phyloP scores from a whole-genome alignment of 352 stramenopile species.

The Phytophthora chlamydospora region DNA sequence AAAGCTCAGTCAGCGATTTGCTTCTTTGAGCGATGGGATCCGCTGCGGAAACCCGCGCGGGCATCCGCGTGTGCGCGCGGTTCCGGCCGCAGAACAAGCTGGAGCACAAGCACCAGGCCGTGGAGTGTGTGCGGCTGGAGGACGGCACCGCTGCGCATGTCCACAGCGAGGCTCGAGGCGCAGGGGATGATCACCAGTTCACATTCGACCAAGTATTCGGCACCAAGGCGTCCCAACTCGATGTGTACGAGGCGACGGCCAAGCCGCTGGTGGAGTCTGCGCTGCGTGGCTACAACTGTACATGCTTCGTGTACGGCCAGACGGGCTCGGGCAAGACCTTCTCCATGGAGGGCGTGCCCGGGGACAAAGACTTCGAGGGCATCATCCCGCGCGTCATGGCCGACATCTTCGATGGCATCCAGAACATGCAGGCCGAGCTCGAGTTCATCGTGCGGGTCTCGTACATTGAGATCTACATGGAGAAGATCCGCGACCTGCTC shows the following conservation, averaged over 20 bases:
- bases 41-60: slow-evolving; percentile 36
- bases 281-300: slow-evolving; percentile 89
- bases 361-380: slow-evolving; percentile 64
- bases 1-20: background rate
- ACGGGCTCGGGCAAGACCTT: slow-evolving; percentile 93
- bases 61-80: slow-evolving; percentile 72
- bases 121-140: slow-evolving; percentile 63
- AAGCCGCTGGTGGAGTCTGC: slow-evolving; percentile 65
- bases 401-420: slow-evolving; percentile 73
- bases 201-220: slow-evolving; percentile 79
- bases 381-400: slow-evolving; percentile 82
- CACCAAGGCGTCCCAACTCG: slow-evolving; percentile 52
- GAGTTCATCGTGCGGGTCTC: slow-evolving; percentile 96
- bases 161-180: slow-evolving; percentile 29
- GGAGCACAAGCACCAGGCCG: slow-evolving; percentile 68
- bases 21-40: slow-evolving; percentile 26
- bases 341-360: slow-evolving; percentile 88
- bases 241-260: slow-evolving; percentile 72
- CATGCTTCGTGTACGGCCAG: slow-evolving; percentile 93
- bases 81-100: slow-evolving; percentile 84
- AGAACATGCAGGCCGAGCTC: slow-evolving; percentile 71
- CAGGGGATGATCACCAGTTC: slow-evolving; percentile 57
- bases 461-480: slow-evolving; percentile 99
- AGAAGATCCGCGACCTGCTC: slow-evolving; percentile 97
- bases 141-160: slow-evolving; percentile 53